Evolutionary conservation across 2,329 filamentous ascomycete genomes (phyloP), one percentile per base, ranked within the genome.

Genomic region (Clarireedia hainanense): DNA sequence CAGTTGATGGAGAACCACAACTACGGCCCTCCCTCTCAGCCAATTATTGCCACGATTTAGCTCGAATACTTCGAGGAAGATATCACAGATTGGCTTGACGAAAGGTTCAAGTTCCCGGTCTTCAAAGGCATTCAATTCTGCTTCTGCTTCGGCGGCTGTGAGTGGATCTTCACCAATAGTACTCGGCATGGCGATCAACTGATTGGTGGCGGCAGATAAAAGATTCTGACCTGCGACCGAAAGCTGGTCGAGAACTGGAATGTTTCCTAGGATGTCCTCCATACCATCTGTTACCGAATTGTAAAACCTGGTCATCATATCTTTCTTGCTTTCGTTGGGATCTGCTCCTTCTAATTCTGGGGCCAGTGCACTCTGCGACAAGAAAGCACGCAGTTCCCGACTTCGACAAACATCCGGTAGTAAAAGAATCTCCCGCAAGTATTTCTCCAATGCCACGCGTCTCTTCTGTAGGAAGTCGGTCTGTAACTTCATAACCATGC

Each of bases 231-330:
- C 92, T 6, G 94, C 91, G 1, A 91, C 81, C 0, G 91, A 96
- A 6, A 99, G 81, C 69, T 97, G 94, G 65, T 99, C 94, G 30
- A 99, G 79, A 0, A 96, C 91, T 1, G 94, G 90, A 45, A 97
- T 92, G 68, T 96, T 97, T 55, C 94, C 94, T 3, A 99, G 76
- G 54, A 99, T 95, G 64, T 99, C 94, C 69, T 99, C 94, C 86
- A 99, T 95, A 36, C 95, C 94, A 68, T 99, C 94, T 0, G 92
- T 89, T 23, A 99, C 92, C 0, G 92, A 97, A 69, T 95, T 95
- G 73, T 97, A 99, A 48, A 99, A 84, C 4, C 94, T 85, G 0
- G 89, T 91, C 61, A 99, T 94, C 70, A 99, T 91, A 68, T 97
- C 89, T 69, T 81, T 86, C 71, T 88, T 88, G 64, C 82, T 82